Conservation (phyloP, 1,284 basidiomycete genomes). For the Somion occarium region DNA sequence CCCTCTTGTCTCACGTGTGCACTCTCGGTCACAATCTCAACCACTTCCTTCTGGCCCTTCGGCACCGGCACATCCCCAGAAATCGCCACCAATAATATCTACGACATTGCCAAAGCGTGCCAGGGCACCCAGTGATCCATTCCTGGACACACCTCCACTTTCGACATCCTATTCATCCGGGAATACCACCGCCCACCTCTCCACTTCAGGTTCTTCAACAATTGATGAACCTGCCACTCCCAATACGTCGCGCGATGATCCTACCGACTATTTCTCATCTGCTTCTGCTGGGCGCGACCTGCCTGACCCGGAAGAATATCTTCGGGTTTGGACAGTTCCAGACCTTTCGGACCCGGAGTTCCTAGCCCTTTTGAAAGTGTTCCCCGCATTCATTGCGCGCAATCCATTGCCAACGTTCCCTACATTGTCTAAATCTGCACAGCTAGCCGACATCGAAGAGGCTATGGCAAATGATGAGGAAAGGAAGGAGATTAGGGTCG, state of each 20-base stretch:
- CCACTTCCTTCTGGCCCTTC: constrained; percentile 36
- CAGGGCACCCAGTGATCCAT: constrained; percentile 74
- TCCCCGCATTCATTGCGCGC: constrained; percentile 65
- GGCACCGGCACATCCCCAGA: constrained; percentile 29
- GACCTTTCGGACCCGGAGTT: constrained; percentile 66
- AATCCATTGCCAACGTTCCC: constrained; percentile 63
- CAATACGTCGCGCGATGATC: constrained; percentile 30
- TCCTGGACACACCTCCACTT: constrained; percentile 61
- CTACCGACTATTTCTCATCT: constrained; percentile 30
- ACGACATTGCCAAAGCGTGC: constrained; percentile 45
- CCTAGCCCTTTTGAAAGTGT: constrained; percentile 54
- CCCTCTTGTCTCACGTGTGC: constrained; percentile 32
- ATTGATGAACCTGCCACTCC: constrained; percentile 39
- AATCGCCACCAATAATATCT: constrained; percentile 34
- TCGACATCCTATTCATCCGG: constrained; percentile 56
- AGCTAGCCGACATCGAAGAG: constrained; percentile 55
- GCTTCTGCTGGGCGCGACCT: constrained; percentile 29
- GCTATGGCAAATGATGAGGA: constrained; percentile 50
- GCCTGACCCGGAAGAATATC: constrained; percentile 43
- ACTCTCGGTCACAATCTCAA: constrained; percentile 53
- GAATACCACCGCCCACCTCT: constrained; percentile 31
- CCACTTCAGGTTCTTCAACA: constrained; percentile 25
- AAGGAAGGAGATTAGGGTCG: constrained; percentile 53
- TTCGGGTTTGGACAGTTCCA: constrained; percentile 68
- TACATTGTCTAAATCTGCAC: constrained; percentile 24